phyloP scores from a whole-genome alignment of 1,284 basidiomycete species.

The Papiliotrema laurentii region DNA sequence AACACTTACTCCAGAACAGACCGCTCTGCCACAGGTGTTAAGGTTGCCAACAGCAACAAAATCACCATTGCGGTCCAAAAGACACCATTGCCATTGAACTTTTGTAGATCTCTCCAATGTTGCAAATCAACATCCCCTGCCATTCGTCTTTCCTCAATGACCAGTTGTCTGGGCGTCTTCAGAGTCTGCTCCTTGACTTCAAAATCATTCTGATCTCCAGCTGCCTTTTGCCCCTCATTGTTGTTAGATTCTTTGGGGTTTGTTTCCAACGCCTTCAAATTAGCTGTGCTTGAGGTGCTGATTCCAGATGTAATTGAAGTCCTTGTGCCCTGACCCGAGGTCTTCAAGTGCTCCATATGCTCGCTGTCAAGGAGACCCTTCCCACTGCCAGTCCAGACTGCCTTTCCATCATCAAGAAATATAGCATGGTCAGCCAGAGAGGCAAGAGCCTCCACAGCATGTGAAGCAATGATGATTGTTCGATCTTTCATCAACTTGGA shows the following conservation, averaged over 20 bases:
- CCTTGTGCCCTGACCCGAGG: constrained; percentile 27
- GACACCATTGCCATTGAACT: constrained; percentile 49
- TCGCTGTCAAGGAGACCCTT: constrained; percentile 60
- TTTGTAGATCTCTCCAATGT: constrained; percentile 73
- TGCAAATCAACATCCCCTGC: constrained; percentile 66
- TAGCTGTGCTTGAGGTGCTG: too few species aligned
- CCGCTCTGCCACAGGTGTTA: constrained; percentile 19
- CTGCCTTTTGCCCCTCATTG: background rate
- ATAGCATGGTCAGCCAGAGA: constrained; percentile 45
- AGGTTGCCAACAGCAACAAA: constrained; percentile 7
- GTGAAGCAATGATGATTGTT: constrained; percentile 83
- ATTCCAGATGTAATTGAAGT: too few species aligned
- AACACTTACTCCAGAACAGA: constrained; percentile 21
- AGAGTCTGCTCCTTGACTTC: constrained; percentile 17
- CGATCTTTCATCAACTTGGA: constrained; percentile 71
- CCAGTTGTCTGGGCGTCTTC: constrained; percentile 66
- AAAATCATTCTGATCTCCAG: constrained; percentile 5
- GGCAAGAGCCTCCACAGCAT: constrained; percentile 54
- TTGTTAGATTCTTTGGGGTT: too few species aligned
- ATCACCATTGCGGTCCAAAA: constrained; percentile 61
- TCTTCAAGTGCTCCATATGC: constrained; percentile 63
- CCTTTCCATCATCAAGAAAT: constrained; percentile 73
- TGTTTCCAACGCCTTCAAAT: too few species aligned
- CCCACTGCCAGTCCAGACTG: constrained; percentile 62
- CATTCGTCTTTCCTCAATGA: constrained; percentile 80